These are phyloP conservation scores for Pestalotiopsis sp. DNA, from an alignment of 2,329 filamentous ascomycete species.

Conservation along the genomic window DNA sequence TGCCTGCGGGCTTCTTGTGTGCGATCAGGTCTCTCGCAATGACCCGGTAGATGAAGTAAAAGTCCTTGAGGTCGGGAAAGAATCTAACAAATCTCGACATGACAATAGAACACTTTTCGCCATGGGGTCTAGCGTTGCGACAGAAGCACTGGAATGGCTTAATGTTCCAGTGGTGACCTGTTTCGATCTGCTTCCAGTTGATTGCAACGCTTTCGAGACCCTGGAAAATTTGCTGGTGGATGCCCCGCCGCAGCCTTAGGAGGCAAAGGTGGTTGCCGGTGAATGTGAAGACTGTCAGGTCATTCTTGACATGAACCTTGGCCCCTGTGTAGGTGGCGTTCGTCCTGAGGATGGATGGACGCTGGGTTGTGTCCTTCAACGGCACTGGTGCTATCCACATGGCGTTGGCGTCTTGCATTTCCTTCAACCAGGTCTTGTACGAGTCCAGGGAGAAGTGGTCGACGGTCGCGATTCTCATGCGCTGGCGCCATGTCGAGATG, in stretches of 20 bases:
- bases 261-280: slow-evolving; percentile 1
- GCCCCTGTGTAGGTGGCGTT: neutral
- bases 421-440: neutral
- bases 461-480: neutral
- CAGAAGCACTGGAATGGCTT: neutral
- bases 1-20: neutral
- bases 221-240: slow-evolving; percentile 1
- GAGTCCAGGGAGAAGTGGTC: neutral
- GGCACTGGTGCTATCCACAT: neutral
- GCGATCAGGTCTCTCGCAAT: neutral
- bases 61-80: slow-evolving; percentile 28
- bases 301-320: slow-evolving; percentile 1
- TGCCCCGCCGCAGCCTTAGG: neutral
- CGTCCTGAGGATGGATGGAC: neutral
- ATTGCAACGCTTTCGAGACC: slow-evolving; percentile 10
- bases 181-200: neutral
- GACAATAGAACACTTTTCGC: slow-evolving; percentile 18
- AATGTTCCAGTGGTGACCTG: neutral
- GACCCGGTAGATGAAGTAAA: slow-evolving; percentile 31
- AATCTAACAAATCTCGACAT: slow-evolving; percentile 24
- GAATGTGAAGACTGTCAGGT: slow-evolving; percentile 14
- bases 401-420: neutral
- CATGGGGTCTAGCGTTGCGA: neutral
- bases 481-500: neutral
- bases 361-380: neutral